These are phyloP conservation scores for Clarkia xantiana DNA, from an alignment of 345 rosid species.

Conservation along the genomic window DNA sequence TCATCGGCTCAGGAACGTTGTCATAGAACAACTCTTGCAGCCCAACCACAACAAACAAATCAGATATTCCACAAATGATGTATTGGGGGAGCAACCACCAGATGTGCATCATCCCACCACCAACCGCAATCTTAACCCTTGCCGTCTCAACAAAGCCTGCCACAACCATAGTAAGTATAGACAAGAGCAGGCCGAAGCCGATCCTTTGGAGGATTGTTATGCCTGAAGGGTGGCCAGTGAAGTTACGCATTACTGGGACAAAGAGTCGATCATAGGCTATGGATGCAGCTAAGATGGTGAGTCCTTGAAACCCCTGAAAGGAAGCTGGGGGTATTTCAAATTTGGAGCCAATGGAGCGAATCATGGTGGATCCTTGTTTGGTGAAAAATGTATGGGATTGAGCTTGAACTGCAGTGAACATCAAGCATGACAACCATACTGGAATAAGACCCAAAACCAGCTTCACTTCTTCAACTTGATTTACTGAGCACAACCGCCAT, in stretches of 20 bases:
- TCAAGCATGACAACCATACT: constrained; percentile 66
- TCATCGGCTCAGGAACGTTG: constrained; percentile 68
- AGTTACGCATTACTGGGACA: constrained; percentile 39
- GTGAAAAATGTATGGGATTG: constrained; percentile 71
- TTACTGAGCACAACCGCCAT: constrained; percentile 66
- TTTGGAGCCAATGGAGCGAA: constrained; percentile 35
- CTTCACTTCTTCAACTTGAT: constrained; percentile 87
- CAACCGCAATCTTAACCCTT: constrained; percentile 38
- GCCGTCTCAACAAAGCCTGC: constrained; percentile 52
- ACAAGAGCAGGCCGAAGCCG: constrained; percentile 54
- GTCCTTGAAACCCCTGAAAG: constrained; percentile 50
- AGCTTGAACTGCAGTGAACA: constrained; percentile 50
- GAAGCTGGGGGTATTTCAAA: constrained; percentile 69
- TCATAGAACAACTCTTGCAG: constrained; percentile 79
- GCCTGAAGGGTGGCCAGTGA: constrained; percentile 55
- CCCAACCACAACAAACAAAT: constrained; percentile 57
- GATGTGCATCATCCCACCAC: constrained; percentile 53
- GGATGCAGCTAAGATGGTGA: constrained; percentile 48
- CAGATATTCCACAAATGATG: constrained; percentile 38
- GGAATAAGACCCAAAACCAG: constrained; percentile 59
- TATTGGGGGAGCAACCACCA: constrained; percentile 90
- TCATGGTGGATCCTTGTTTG: constrained; percentile 74
- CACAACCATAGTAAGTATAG: constrained; percentile 41
- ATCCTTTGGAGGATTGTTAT: constrained; percentile 70
- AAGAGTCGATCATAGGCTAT: constrained; percentile 56